Conservation (phyloP, 2,329 filamentous ascomycete genomes). For the Diplocarpon mali region DNA sequence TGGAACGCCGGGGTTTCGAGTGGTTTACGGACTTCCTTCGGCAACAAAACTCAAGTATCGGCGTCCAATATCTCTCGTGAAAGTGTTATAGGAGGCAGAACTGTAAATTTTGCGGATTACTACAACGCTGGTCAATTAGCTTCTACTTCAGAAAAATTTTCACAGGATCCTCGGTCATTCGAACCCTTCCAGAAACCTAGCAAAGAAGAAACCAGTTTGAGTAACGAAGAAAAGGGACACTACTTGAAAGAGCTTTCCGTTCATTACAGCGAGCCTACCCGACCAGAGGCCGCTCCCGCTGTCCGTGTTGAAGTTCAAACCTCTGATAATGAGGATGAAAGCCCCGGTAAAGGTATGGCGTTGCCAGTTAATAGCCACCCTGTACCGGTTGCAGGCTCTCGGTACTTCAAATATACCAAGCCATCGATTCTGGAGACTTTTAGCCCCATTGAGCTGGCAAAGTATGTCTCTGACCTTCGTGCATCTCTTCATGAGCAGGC, state of each 20-base stretch:
- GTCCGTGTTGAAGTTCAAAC: neutral
- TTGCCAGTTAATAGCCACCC: too few relatives aligned
- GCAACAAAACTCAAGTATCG: constrained; percentile 11
- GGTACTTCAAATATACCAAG: too few relatives aligned
- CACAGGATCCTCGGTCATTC: neutral
- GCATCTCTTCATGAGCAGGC: too few relatives aligned
- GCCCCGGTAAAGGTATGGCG: too few relatives aligned
- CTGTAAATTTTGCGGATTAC: neutral
- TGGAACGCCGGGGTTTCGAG: constrained; percentile 35
- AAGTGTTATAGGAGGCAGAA: neutral
- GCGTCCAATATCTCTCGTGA: neutral
- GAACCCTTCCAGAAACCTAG: neutral
- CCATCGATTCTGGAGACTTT: too few relatives aligned
- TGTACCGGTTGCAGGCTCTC: too few relatives aligned
- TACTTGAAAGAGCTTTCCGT: constrained; percentile 2
- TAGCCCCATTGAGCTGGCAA: too few relatives aligned
- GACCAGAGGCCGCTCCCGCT: neutral
- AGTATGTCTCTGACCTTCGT: too few relatives aligned
- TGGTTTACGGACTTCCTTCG: constrained; percentile 33
- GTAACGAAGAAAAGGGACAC: neutral
- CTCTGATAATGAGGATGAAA: too few relatives aligned
- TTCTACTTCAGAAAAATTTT: neutral
- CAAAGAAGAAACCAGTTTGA: neutral
- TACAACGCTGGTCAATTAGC: neutral
- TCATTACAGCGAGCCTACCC: neutral